These are phyloP conservation scores for Phyllosticta ampelicida DNA, from an alignment of 2,329 filamentous ascomycete species.

Conservation along the genomic window DNA sequence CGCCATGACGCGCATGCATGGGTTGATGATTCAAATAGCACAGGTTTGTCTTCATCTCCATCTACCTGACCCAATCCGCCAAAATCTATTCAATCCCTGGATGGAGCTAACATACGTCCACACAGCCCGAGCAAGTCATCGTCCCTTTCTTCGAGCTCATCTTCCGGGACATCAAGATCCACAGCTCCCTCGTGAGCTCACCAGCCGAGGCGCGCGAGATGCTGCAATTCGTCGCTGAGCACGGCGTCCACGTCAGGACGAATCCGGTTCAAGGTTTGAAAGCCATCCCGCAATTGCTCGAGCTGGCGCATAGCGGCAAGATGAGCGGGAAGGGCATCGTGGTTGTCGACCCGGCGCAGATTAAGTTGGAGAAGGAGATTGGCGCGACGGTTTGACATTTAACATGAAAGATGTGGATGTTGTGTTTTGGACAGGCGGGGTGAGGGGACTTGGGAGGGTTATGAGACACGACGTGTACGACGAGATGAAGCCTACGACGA, in stretches of 20 bases:
- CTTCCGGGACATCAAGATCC: slow-evolving; percentile 43
- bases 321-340: slow-evolving; percentile 47
- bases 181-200: slow-evolving; percentile 37
- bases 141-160: slow-evolving; percentile 40
- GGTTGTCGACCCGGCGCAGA: slow-evolving; percentile 39
- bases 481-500: too few relatives aligned
- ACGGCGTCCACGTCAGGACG: slow-evolving; percentile 40
- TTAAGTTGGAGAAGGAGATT: slow-evolving; percentile 24
- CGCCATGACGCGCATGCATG: slow-evolving; percentile 50
- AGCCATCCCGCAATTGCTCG: slow-evolving; percentile 40
- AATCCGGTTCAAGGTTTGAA: slow-evolving; percentile 43
- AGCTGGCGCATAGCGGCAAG: slow-evolving; percentile 41
- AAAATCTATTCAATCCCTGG: too few relatives aligned
- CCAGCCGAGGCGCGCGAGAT: slow-evolving; percentile 37
- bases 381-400: slow-evolving; percentile 2
- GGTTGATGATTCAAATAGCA: slow-evolving; percentile 48
- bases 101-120: background rate
- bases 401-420: too few relatives aligned
- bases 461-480: too few relatives aligned
- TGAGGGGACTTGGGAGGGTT: too few relatives aligned
- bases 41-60: slow-evolving; percentile 27
- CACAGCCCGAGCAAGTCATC: slow-evolving; percentile 25
- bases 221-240: slow-evolving; percentile 36
- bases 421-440: too few relatives aligned
- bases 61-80: background rate